Base-by-base conservation (phyloP, 768 basidiomycete species). In the Coprinopsis marcescibilis region DNA sequence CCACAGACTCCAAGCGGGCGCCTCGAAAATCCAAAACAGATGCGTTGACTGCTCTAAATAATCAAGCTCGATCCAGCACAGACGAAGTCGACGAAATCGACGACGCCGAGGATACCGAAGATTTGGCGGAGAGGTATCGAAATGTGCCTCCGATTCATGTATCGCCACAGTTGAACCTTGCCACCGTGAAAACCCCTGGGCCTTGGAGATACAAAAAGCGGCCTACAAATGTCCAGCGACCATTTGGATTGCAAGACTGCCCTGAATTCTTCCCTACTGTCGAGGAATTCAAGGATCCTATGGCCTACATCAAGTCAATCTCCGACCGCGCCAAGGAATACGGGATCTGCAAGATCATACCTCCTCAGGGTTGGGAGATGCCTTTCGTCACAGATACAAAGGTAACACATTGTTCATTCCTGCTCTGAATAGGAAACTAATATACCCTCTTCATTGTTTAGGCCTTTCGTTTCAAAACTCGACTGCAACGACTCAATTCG, bases 281-380 rank as follows among this genome's bases (percentile, higher is more conserved):
- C n/a, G 94, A 92, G 48, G 88, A 99, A 65, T 99, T 93, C 66
- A 81, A 78, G 60, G 90, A 97, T 68, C 92, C 95, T 29, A 85
- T 96, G 85, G 77, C 78, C 35, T 99, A 97, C 65, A 88, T 99
- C 64, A 80, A 78, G 61, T 81, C 81, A 49, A 86, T 94, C 53
- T 76, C 83, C 15, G 78, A 79, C 43, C 65, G 71, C 25, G 95
- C 86, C 0, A 75, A 72, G 60, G 66, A 78, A 39, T 90, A 78
- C 60, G 96, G 96, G 20, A 92, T 99, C 57, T 94, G 90, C 70
- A 99, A 99, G 71, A 81, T 99, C 47, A 78, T 97, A 20, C 96
- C 96, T 51, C 96, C 96, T 1, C 73, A 76, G 46, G 86, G 78
- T 17, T 99, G 96, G 96, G 78, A 85, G 56, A 95, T 96, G 83